These are phyloP conservation scores for Dactylellina cionopaga DNA, from an alignment of 2,329 filamentous ascomycete genomes.

Conservation along the genomic window DNA sequence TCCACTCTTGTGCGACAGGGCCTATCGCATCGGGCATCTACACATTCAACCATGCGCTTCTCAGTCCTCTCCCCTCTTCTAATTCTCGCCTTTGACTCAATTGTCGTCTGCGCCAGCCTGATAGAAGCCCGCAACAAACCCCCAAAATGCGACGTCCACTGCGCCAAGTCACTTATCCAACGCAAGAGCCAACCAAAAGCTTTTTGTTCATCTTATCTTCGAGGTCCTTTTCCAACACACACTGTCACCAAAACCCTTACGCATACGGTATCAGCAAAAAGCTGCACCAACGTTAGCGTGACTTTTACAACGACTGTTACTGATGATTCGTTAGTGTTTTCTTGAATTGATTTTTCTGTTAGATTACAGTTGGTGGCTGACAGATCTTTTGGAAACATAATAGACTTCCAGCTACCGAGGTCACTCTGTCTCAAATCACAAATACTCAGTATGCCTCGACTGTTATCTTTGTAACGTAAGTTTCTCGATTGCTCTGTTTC, in stretches of 20 bases:
- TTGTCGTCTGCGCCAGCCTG: too few relatives aligned
- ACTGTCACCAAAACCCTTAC: background rate
- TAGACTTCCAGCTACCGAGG: background rate
- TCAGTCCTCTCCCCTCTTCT: too few relatives aligned
- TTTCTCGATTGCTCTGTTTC: background rate
- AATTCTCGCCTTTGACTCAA: too few relatives aligned
- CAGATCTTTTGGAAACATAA: background rate
- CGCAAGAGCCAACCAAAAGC: background rate
- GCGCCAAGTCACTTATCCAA: slow-evolving; percentile 15
- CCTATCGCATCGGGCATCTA: too few relatives aligned
- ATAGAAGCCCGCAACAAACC: background rate
- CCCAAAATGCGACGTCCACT: slow-evolving; percentile 17
- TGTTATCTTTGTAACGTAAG: slow-evolving; percentile 4
- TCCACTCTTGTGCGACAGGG: too few relatives aligned
- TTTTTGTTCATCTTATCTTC: slow-evolving; percentile 26
- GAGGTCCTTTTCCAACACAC: background rate
- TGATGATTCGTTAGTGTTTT: background rate
- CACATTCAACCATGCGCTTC: too few relatives aligned
- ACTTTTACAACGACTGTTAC: background rate
- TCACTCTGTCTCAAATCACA: too few relatives aligned
- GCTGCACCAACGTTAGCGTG: background rate
- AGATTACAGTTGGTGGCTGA: too few relatives aligned
- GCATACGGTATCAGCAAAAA: background rate
- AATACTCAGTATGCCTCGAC: slow-evolving; percentile 3
- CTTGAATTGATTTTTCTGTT: background rate